Evolutionary conservation across 192 early-diverging fungal species (phyloP).

Genomic region (Phycomyces blakesleeanus): DNA sequence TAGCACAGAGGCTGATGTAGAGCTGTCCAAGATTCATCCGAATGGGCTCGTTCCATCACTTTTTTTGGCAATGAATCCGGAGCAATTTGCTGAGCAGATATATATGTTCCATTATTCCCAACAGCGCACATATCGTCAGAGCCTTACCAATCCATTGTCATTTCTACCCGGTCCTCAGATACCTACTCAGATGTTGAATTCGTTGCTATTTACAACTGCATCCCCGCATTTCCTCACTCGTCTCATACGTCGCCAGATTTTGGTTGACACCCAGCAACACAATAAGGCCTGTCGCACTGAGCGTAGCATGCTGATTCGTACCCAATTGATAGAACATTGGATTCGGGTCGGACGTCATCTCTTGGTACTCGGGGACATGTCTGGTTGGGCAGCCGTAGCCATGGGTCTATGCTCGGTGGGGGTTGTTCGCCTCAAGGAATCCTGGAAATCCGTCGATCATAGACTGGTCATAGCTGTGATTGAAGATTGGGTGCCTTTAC

Average conservation of each 20-base stretch:
- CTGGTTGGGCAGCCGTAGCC: conserved; percentile 63
- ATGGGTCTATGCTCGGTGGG: conserved; percentile 64
- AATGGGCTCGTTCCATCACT: conserved; percentile 62
- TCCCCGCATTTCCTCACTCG: conserved; percentile 73
- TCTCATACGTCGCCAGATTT: conserved; percentile 62
- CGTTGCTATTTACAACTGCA: conserved; percentile 45
- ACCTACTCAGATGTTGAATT: conserved; percentile 36
- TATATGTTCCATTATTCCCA: conserved; percentile 59
- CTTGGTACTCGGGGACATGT: conserved; percentile 55
- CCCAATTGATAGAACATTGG: conserved; percentile 65
- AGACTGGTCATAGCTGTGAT: conserved; percentile 46
- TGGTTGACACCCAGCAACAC: conserved; percentile 48
- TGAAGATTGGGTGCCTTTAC: conserved; percentile 56
- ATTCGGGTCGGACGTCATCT: conserved; percentile 57
- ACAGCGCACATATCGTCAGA: conserved; percentile 5
- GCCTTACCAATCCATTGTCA: conserved; percentile 33
- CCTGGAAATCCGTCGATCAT: conserved; percentile 60
- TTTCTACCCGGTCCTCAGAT: conserved; percentile 23
- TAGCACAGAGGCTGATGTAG: conserved; percentile 15
- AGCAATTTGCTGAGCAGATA: conserved; percentile 64
- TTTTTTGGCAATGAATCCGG: conserved; percentile 55
- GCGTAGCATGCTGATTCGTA: conserved; percentile 24
- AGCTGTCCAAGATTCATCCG: conserved; percentile 46
- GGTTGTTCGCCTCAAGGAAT: conserved; percentile 61
- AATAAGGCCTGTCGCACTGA: background rate